Base-by-base conservation (phyloP, 2,329 filamentous ascomycete species). In the Ascosphaera acerosa region DNA sequence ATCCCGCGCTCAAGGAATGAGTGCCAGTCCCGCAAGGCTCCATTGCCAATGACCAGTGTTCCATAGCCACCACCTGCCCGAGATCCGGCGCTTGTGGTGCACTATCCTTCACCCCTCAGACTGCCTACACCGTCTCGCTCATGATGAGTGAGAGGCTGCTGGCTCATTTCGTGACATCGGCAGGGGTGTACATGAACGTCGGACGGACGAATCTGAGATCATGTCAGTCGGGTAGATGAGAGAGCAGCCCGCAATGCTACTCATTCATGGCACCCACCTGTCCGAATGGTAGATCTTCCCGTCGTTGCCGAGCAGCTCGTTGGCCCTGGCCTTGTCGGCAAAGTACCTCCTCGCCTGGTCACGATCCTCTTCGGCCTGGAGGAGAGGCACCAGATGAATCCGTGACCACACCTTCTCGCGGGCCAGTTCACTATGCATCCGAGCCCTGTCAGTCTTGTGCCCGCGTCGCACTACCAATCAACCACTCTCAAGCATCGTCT, bases 361-460 rank as follows among this genome's bases (percentile, higher is more conserved):
- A 37, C 87, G 74, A 59, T 97, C 87, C 54, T 91, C 81, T 51
- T 97, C 87, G 34, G 87, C 87, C 53, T 94, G 84, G 39, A 97
- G 69, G 39, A 91, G 59, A 35, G 87, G 87, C 47, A 84, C 87
- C 40, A 97, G 64, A 57, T 94, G 70, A 56, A 97, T 90, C 49
- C 87, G 75, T 37, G 78, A 70, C 87, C 87, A 97, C 69, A 91
- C 87, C 64, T 94, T 97, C 51, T 97, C 87, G 44, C 87, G 78
- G 39, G 72, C 77, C 42, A 91, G 72, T 57, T 97, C 87, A 49
- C 82, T 92, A 45, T 35, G 16, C 0, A 10, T 33, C 30, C 12
- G 25, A 2, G 17, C 10, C 27, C 10, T 7, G 4, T n/a, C n/a
- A n/a, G n/a, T n/a, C n/a, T n/a, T n/a, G n/a, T n/a, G n/a, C n/a